phyloP scores from a whole-genome alignment of 2,329 filamentous ascomycete species.

The Microascus cirrosus region DNA sequence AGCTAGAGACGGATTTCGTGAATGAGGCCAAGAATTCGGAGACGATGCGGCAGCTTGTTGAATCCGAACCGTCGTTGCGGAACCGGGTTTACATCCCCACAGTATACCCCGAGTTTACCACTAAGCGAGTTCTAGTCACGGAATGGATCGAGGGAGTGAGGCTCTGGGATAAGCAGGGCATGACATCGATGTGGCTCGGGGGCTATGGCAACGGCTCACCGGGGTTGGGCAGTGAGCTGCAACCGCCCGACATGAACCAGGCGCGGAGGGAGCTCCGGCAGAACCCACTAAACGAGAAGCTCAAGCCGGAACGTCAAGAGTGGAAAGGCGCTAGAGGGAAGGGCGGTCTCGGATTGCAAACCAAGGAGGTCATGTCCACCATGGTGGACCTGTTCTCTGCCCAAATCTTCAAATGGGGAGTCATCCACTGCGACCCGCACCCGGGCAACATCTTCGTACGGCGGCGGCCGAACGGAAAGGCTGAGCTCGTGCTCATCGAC shows the following conservation, averaged over 20 bases:
- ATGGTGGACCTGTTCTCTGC: slow-evolving; percentile 96
- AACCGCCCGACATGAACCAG: slow-evolving; percentile 31
- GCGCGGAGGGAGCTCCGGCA: slow-evolving; percentile 34
- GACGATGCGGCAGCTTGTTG: slow-evolving; percentile 68
- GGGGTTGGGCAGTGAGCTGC: slow-evolving; percentile 59
- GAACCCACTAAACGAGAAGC: slow-evolving; percentile 40
- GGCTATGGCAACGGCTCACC: slow-evolving; percentile 66
- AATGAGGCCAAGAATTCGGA: slow-evolving; percentile 86
- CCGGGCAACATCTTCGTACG: slow-evolving; percentile 96
- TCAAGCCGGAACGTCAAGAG: slow-evolving; percentile 70
- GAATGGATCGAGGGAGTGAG: slow-evolving; percentile 97
- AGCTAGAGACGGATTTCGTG: slow-evolving; percentile 87
- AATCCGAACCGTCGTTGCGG: slow-evolving; percentile 62
- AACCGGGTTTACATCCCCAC: slow-evolving; percentile 80
- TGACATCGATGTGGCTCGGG: slow-evolving; percentile 68
- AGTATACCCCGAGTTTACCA: slow-evolving; percentile 73
- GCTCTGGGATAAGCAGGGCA: slow-evolving; percentile 80
- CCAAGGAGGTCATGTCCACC: slow-evolving; percentile 86
- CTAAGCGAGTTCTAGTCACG: slow-evolving; percentile 76
- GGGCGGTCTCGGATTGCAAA: slow-evolving; percentile 72
- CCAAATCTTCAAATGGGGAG: slow-evolving; percentile 95
- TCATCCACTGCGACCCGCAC: slow-evolving; percentile 93
- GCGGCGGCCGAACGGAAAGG: slow-evolving; percentile 65
- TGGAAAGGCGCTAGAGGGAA: slow-evolving; percentile 65
- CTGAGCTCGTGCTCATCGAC: slow-evolving; percentile 91